Conservation (phyloP, 768 basidiomycete species). For the Leccinum ochraceum region DNA sequence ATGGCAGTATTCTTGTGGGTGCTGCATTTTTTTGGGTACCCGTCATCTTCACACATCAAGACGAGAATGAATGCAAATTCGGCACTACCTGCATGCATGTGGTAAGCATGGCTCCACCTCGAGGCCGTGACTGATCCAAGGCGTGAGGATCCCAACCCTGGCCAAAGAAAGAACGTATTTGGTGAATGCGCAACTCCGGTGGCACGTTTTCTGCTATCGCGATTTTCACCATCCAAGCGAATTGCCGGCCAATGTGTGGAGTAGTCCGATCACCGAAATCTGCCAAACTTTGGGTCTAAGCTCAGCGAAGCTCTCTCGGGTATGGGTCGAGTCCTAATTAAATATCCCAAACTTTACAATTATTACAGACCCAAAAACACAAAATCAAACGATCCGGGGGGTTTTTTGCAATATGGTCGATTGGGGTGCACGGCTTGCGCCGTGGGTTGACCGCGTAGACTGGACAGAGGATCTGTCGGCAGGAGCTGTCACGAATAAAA, state of each 20-base stretch:
- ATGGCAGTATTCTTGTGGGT: conserved; percentile 27
- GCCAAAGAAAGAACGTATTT: conserved; percentile 9
- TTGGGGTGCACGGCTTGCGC: conserved; percentile 10
- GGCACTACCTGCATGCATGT: conserved; percentile 31
- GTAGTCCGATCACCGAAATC: conserved; percentile 26
- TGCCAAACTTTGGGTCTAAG: conserved; percentile 30
- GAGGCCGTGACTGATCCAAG: conserved; percentile 37
- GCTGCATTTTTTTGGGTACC: conserved; percentile 19
- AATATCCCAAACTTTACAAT: conserved; percentile 23
- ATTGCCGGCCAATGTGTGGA: conserved; percentile 27
- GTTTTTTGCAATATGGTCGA: conserved; percentile 4
- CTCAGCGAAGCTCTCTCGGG: conserved; percentile 31
- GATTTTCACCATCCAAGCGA: conserved; percentile 19
- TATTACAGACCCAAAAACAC: conserved; percentile 10
- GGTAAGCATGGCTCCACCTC: conserved; percentile 36
- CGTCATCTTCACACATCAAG: conserved; percentile 25
- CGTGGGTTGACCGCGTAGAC: conserved; percentile 12
- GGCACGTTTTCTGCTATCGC: conserved; percentile 17
- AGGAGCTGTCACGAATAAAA: conserved; percentile 10
- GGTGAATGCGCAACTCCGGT: conserved; percentile 22
- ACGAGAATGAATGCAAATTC: conserved; percentile 34
- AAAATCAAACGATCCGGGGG: conserved; percentile 11
- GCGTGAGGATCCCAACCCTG: conserved; percentile 32
- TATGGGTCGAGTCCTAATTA: conserved; percentile 19
- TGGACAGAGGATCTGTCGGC: conserved; percentile 8